These are phyloP conservation scores for Truncatella angustata DNA, from an alignment of 2,329 filamentous ascomycete species.

Conservation along the genomic window DNA sequence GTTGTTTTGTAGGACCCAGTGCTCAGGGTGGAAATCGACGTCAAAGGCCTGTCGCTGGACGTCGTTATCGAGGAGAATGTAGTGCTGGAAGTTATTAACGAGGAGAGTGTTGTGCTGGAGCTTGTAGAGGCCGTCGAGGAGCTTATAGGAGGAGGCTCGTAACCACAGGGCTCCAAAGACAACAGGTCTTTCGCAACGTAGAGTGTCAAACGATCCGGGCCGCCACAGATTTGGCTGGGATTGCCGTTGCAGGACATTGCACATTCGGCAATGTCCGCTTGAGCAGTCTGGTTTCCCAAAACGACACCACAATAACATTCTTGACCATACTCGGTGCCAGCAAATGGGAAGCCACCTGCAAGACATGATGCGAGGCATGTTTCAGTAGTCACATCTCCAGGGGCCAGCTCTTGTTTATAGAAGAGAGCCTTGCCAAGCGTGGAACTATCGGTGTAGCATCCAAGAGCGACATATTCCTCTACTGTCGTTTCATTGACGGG, in stretches of 20 bases:
- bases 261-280: constrained; percentile 40
- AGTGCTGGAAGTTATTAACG: neutral
- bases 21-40: constrained; percentile 10
- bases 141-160: constrained; percentile 18
- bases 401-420: constrained; percentile 38
- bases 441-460: constrained; percentile 56
- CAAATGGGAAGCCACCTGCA: constrained; percentile 43
- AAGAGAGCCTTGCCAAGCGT: constrained; percentile 41
- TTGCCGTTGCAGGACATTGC: constrained; percentile 52
- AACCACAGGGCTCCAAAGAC: constrained; percentile 49
- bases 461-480: constrained; percentile 55
- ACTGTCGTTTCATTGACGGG: constrained; percentile 39
- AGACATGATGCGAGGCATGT: constrained; percentile 42
- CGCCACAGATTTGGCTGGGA: constrained; percentile 39
- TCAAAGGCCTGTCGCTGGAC: constrained; percentile 10
- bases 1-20: too few species aligned
- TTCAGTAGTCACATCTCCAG: constrained; percentile 38
- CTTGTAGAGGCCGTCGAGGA: constrained; percentile 16
- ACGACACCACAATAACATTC: constrained; percentile 53
- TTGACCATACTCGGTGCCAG: constrained; percentile 44
- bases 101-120: constrained; percentile 1
- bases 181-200: constrained; percentile 48
- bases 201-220: constrained; percentile 38
- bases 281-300: constrained; percentile 44
- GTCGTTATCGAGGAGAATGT: neutral